Conservation (phyloP, 1,284 basidiomycete species). For the Marasmius tenuissimus region DNA sequence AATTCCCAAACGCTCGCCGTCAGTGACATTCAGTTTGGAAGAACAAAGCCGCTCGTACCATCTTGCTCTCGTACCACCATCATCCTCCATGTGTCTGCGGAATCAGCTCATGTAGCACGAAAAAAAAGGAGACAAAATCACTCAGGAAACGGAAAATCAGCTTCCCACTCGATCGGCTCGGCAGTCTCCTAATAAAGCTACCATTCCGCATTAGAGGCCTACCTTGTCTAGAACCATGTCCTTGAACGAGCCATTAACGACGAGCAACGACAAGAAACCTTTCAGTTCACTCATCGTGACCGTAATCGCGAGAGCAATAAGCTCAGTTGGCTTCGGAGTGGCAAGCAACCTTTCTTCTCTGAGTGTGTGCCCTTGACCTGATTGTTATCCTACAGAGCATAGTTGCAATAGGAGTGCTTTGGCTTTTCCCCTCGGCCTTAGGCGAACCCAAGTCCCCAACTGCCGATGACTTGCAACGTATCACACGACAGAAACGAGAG, state of each 20-base stretch:
- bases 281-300: conserved; percentile 7
- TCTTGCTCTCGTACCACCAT: neutral
- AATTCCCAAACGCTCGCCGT: neutral
- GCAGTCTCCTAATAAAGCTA: neutral
- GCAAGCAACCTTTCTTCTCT: conserved; percentile 2
- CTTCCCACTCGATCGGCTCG: neutral
- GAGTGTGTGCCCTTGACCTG: neutral
- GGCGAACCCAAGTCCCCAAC: neutral
- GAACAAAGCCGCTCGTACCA: neutral
- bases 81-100: neutral
- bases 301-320: conserved; percentile 10
- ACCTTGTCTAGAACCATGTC: neutral
- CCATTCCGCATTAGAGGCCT: neutral
- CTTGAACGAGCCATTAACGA: neutral
- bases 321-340: conserved; percentile 13
- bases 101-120: neutral
- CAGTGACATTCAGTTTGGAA: neutral
- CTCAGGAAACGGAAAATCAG: neutral
- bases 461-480: neutral
- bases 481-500: conserved; percentile 3
- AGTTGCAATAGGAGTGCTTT: conserved; percentile 12
- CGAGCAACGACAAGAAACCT: conserved; percentile 6
- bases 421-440: conserved; percentile 9
- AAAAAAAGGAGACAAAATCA: neutral
- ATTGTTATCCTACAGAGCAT: conserved; percentile 7